These are phyloP conservation scores for Kwoniella pini DNA, from an alignment of 768 basidiomycete species.

Conservation along the genomic window DNA sequence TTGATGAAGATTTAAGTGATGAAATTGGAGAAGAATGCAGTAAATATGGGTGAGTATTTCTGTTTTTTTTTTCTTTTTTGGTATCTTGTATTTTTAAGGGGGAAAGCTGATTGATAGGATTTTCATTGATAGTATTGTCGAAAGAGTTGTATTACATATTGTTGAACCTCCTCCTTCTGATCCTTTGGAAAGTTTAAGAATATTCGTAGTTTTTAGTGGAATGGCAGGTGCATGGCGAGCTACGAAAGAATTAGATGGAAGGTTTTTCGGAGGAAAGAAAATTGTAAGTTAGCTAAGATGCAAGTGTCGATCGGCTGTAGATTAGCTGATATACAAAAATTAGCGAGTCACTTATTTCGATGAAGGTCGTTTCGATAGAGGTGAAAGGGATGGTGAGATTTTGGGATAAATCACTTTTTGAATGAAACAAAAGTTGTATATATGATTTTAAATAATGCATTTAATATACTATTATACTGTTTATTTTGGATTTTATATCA, in stretches of 20 bases:
- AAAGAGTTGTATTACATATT: conserved; percentile 80
- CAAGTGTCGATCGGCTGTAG: not conserved
- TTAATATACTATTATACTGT: too few relatives aligned
- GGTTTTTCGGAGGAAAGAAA: conserved; percentile 83
- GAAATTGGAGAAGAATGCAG: conserved; percentile 67
- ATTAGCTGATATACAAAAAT: not conserved
- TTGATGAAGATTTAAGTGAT: conserved; percentile 77
- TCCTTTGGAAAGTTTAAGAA: conserved; percentile 79
- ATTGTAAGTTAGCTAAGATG: conserved; percentile 57
- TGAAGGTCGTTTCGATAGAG: conserved; percentile 47
- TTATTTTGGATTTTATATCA: too few relatives aligned
- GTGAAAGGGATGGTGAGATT: conserved; percentile 43
- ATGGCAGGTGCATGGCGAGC: conserved; percentile 96
- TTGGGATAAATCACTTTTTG: not conserved
- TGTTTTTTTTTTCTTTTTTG: not conserved
- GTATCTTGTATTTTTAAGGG: not conserved
- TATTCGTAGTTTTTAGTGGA: conserved; percentile 88
- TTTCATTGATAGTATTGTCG: conserved; percentile 83
- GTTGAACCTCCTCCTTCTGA: conserved; percentile 67
- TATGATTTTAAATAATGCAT: too few relatives aligned
- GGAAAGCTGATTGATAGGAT: conserved; percentile 46
- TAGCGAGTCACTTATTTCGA: conserved; percentile 51
- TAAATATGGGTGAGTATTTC: conserved; percentile 45
- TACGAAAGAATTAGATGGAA: conserved; percentile 85
- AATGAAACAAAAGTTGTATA: too few relatives aligned